A percentile compares a stretch with the other conserved stretches of the same genome.
Evolutionary conservation across 2,329 filamentous ascomycete species (phyloP).

Genomic region (Arthroderma sp.): DNA sequence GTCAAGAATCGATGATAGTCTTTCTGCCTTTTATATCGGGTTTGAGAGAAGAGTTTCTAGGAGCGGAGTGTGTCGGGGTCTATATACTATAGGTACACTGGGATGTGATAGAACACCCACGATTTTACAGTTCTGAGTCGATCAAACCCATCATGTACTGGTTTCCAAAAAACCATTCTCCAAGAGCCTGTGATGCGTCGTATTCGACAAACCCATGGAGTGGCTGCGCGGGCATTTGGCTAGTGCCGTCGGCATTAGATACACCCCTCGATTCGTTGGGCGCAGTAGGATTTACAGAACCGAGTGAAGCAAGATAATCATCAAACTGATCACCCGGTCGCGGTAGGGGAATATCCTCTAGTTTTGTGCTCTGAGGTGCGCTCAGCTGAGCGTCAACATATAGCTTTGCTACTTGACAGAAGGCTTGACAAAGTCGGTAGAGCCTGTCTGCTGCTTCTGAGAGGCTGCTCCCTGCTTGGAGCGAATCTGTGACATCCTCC

Average conservation of each 20-base stretch:
- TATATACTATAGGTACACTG: no score
- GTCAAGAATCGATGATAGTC: no score
- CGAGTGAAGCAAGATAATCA: conserved; percentile 50
- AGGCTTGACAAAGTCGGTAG: conserved; percentile 48
- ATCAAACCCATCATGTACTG: conserved; percentile 51
- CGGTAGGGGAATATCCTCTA: conserved; percentile 18
- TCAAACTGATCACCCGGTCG: conserved; percentile 44
- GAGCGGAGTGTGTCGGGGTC: no score
- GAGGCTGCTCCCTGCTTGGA: conserved; percentile 38
- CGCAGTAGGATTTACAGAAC: conserved; percentile 37
- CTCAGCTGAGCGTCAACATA: conserved; percentile 46
- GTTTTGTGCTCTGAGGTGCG: conserved; percentile 20
- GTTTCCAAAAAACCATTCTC: conserved; percentile 55
- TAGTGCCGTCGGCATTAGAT: background rate
- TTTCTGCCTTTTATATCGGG: no score
- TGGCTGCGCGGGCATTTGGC: conserved; percentile 9
- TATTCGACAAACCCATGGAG: conserved; percentile 9
- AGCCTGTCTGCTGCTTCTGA: conserved; percentile 49
- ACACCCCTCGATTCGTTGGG: conserved; percentile 3
- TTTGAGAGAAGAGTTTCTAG: no score
- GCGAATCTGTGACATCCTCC: conserved; percentile 43
- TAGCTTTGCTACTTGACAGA: conserved; percentile 47
- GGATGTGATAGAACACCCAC: no score
- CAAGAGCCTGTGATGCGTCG: conserved; percentile 36
- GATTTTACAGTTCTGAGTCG: conserved; percentile 40